phyloP scores from a whole-genome alignment of 2,329 filamentous ascomycete genomes.

The Cercospora berteroae region DNA sequence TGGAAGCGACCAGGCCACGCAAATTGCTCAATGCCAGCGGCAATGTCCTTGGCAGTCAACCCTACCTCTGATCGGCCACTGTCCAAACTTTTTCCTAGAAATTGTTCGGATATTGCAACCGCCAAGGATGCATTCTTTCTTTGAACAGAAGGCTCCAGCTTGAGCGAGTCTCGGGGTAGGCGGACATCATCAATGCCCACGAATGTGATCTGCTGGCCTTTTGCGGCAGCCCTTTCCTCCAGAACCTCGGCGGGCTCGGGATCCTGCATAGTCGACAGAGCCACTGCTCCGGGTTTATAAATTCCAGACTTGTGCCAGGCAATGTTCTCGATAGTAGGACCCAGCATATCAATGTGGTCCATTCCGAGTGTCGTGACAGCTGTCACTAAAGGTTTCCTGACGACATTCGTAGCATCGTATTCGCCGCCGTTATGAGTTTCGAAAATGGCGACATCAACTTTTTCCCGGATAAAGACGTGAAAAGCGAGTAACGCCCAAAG shows the following conservation, averaged over 20 bases:
- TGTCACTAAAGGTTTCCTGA: slow-evolving; percentile 65
- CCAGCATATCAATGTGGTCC: slow-evolving; percentile 78
- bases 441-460: slow-evolving; percentile 72
- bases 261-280: slow-evolving; percentile 54
- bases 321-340: slow-evolving; percentile 73
- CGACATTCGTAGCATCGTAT: slow-evolving; percentile 84
- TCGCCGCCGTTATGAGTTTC: slow-evolving; percentile 93
- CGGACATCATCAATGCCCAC: slow-evolving; percentile 45
- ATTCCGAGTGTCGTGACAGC: slow-evolving; percentile 80
- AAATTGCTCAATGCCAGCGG: slow-evolving; percentile 19
- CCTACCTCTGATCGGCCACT: background rate
- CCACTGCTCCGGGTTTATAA: slow-evolving; percentile 64
- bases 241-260: slow-evolving; percentile 45
- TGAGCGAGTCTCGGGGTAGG: slow-evolving; percentile 50
- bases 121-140: slow-evolving; percentile 61
- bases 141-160: slow-evolving; percentile 60
- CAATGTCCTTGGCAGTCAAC: slow-evolving; percentile 23
- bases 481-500: slow-evolving; percentile 84
- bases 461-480: slow-evolving; percentile 74
- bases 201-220: slow-evolving; percentile 49
- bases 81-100: slow-evolving; percentile 9
- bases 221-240: slow-evolving; percentile 48
- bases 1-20: slow-evolving; percentile 32
- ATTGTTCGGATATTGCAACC: slow-evolving; percentile 42
- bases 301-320: slow-evolving; percentile 90